Conservation (phyloP, 768 basidiomycete species). For the Tulasnella sp. region DNA sequence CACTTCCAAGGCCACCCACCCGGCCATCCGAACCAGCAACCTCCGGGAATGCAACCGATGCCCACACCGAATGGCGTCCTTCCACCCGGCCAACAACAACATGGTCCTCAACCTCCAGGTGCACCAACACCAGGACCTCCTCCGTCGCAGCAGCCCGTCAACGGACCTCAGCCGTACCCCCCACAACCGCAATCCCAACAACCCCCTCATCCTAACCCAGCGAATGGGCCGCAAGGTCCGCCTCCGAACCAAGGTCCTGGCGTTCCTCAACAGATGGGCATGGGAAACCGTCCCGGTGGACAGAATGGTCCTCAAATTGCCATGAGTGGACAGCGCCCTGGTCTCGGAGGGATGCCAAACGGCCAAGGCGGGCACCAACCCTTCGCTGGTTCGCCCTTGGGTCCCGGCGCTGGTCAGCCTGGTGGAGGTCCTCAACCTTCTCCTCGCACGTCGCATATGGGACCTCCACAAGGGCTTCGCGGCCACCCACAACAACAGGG, state of each 20-base stretch:
- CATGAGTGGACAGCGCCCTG: background rate
- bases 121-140: background rate
- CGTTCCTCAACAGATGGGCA: background rate
- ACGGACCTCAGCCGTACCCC: slow-evolving; percentile 14
- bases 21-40: slow-evolving; percentile 11
- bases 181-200: slow-evolving; percentile 17
- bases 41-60: background rate
- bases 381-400: background rate
- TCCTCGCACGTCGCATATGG: background rate
- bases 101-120: slow-evolving; percentile 5
- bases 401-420: background rate
- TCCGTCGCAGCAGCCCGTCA: background rate
- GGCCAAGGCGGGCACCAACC: background rate
- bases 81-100: slow-evolving; percentile 6
- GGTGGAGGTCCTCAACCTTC: background rate
- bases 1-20: background rate
- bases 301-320: background rate
- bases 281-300: slow-evolving; percentile 4
- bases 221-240: background rate
- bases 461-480: background rate
- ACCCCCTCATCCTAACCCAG: background rate
- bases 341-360: background rate
- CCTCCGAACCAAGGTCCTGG: background rate
- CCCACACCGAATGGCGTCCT: background rate
- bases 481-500: background rate